Conservation (phyloP, 108 stramenopile species). For the Aurantiochytrium sp. region DNA sequence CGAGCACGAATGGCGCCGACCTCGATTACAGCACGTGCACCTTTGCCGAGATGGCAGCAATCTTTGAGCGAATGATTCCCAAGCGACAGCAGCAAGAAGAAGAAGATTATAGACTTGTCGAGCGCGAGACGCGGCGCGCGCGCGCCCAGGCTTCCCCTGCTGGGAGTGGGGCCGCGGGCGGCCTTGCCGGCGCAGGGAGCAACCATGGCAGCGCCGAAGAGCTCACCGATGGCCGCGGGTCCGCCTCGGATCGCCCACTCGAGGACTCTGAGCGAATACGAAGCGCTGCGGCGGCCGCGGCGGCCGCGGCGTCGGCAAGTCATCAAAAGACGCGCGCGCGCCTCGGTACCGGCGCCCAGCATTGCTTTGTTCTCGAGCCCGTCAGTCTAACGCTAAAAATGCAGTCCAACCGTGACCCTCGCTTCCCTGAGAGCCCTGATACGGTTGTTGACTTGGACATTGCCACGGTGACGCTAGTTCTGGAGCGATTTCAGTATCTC, state of each 20-base stretch:
- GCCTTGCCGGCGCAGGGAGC: not conserved
- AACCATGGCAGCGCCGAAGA: not conserved
- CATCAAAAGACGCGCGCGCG: not conserved
- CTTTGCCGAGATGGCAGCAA: not conserved
- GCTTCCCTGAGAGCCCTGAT: not conserved
- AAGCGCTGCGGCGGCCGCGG: not conserved
- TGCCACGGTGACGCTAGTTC: not conserved
- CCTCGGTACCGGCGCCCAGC: not conserved
- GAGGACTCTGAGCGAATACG: not conserved
- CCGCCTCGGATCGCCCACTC: not conserved
- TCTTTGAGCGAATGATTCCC: not conserved
- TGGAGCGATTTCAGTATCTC: conserved; percentile 4
- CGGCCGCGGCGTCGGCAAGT: not conserved
- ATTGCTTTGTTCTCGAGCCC: not conserved
- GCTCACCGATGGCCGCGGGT: not conserved
- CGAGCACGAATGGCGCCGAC: not conserved
- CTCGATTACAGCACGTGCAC: not conserved
- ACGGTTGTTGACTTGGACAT: not conserved
- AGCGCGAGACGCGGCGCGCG: not conserved
- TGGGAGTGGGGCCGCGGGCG: not conserved
- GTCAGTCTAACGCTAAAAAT: not conserved
- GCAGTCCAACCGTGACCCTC: conserved; percentile 5
- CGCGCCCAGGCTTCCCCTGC: too few species aligned
- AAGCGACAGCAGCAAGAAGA: not conserved
- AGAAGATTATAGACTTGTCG: not conserved